phyloP scores from a whole-genome alignment of 164 flowering plant genomes.

The Platanus orientalis region DNA sequence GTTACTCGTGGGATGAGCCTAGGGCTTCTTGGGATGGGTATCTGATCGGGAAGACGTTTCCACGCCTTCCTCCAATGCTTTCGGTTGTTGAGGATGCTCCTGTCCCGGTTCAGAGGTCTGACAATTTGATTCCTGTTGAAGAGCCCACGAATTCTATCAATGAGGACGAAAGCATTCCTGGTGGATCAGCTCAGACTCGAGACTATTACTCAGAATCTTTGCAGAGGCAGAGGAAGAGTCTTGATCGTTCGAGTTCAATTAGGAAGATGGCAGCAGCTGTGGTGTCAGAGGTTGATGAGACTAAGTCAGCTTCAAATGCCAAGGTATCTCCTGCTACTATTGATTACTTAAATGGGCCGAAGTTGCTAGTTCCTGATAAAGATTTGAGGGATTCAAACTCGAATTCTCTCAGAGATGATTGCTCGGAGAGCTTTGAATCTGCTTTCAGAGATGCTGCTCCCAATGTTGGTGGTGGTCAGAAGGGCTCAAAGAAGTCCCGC shows the following conservation, averaged over 20 bases:
- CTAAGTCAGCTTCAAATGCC: constrained; percentile 13
- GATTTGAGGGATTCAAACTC: constrained; percentile 10
- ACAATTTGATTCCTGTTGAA: constrained; percentile 75
- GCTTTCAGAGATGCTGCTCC: constrained; percentile 13
- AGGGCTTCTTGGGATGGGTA: constrained; percentile 98
- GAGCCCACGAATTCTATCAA: constrained; percentile 35
- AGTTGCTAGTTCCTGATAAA: constrained; percentile 12
- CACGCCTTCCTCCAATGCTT: constrained; percentile 63
- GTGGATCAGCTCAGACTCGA: constrained; percentile 83
- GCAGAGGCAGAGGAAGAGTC: constrained; percentile 55
- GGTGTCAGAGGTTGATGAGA: constrained; percentile 41
- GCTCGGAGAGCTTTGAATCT: constrained; percentile 20
- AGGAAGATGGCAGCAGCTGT: constrained; percentile 66
- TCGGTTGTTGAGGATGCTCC: constrained; percentile 78
- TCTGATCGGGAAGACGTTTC: constrained; percentile 52
- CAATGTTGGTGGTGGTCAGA: constrained; percentile 33
- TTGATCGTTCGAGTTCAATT: constrained; percentile 69
- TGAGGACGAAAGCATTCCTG: constrained; percentile 58
- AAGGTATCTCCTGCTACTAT: constrained; percentile 22
- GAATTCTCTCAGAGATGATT: constrained; percentile 13
- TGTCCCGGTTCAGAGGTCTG: constrained; percentile 38
- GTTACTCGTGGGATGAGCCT: constrained; percentile 80
- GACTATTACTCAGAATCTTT: constrained; percentile 78
- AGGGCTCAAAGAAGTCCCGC: constrained; percentile 62
- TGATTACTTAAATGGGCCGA: constrained; percentile 15